Percentiles rank a stretch among this genome's conserved stretches.
Evolutionary conservation across 495 filamentous ascomycete genomes (phyloP).

Genomic region (Stereocaulon alpinum): DNA sequence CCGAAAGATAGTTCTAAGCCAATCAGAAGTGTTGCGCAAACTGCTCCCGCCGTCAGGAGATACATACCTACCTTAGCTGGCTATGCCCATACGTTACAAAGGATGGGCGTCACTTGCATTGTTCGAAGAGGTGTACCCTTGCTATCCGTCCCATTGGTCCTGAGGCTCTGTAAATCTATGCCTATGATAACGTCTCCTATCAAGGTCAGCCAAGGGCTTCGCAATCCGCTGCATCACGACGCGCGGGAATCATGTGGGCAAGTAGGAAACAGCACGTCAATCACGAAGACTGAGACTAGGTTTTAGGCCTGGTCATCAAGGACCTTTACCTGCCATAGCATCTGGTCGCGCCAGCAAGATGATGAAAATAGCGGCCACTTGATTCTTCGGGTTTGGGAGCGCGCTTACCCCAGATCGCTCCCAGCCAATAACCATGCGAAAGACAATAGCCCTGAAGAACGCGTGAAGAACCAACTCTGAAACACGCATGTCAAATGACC

Average conservation of each 20-base stretch:
- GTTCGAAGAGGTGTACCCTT: slow-evolving; percentile 2
- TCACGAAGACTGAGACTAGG: background rate
- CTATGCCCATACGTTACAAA: background rate
- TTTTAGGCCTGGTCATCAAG: too few relatives aligned
- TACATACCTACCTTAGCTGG: slow-evolving; percentile 3
- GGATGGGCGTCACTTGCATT: background rate
- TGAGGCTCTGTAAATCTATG: background rate
- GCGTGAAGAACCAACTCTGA: slow-evolving; percentile 3
- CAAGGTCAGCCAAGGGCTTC: background rate
- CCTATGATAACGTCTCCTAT: background rate
- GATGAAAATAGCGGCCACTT: slow-evolving; percentile 6
- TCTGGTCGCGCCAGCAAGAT: background rate
- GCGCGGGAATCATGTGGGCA: background rate
- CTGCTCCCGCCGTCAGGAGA: background rate
- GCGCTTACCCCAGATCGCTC: slow-evolving; percentile 10
- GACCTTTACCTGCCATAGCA: background rate
- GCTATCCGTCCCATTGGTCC: background rate
- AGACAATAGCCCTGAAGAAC: slow-evolving; percentile 8
- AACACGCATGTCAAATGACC: slow-evolving; percentile 12
- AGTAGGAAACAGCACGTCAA: background rate
- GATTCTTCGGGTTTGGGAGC: background rate
- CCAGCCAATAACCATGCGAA: slow-evolving; percentile 10
- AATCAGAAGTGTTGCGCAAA: background rate
- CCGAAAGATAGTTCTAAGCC: background rate
- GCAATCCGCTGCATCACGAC: background rate